A percentile compares a stretch with the other conserved stretches of the same genome.
phyloP scores from a whole-genome alignment of 2,329 filamentous ascomycete genomes.

The Fusarium sp. region DNA sequence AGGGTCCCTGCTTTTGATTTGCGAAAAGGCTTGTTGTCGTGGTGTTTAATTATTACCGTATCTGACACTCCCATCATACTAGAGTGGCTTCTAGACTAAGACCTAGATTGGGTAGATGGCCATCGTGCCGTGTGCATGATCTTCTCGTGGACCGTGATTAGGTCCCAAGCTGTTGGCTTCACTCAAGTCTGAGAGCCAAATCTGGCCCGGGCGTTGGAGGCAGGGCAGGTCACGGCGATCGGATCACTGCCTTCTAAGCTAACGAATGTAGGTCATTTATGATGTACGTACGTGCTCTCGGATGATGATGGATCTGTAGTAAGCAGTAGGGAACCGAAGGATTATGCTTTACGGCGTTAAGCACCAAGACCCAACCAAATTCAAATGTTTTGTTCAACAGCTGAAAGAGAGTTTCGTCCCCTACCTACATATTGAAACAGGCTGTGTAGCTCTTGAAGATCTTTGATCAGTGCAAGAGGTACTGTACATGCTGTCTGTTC shows the following conservation, averaged over 20 bases:
- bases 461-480: background rate
- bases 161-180: constrained; percentile 34
- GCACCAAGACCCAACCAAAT: constrained; percentile 5
- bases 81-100: constrained; percentile 4
- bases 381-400: constrained; percentile 49
- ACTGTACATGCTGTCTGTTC: background rate
- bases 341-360: background rate
- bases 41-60: background rate
- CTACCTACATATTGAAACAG: constrained; percentile 18
- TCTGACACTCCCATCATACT: background rate
- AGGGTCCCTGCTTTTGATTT: constrained; percentile 25
- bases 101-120: constrained; percentile 8
- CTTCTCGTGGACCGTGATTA: constrained; percentile 35
- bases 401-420: constrained; percentile 34
- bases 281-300: background rate
- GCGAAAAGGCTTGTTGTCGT: constrained; percentile 14
- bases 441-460: background rate
- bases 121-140: constrained; percentile 29
- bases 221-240: constrained; percentile 25
- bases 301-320: background rate
- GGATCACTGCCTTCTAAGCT: background rate
- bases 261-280: constrained; percentile 1
- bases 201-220: constrained; percentile 30
- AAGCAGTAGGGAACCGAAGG: background rate
- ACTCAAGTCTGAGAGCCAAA: constrained; percentile 11